Evolutionary conservation across 176 grass and related monocot species (phyloP), one percentile per base, ranked within the genome.

Genomic region (Secale cereale): DNA sequence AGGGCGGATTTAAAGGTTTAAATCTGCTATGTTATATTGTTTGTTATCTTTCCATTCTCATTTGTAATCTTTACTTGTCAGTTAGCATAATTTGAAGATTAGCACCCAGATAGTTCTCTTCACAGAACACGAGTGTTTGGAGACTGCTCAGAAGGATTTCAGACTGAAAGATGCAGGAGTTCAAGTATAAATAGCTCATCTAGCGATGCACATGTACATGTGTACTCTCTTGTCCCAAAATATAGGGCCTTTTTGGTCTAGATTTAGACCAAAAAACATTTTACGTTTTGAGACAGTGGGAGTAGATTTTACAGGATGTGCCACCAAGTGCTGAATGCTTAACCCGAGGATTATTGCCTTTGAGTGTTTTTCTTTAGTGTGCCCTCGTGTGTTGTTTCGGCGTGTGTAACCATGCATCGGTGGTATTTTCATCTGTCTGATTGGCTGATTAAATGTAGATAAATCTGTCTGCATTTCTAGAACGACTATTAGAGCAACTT

Each of bases 61-160:
- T 66, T 70, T 81, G 70, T 89, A 85, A 48, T 85, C 54, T 35
- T 36, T 68, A 57, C 43, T 57, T 46, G 35, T 12, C 74, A 23
- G 45, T 52, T 54, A 30, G 59, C 10, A 33, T 43, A 75, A 88
- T 88, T 27, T 88, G 66, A 19, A 74, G 65, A 74, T 4, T 65
- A 65, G 40, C 66, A 57, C 22, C 45, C 8, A 62, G 10, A 22
- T 36, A 65, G 37, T 48, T 35, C 10, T 87, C 33, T 20, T 39
- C 2, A 10, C 19, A 67, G 79, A 69, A 69, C 65, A 65, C 2
- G 15, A 65, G 3, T 17, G 9, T 79, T 41, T 20, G 50, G 20
- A 10, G 8, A 80, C 28, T 48, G 41, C 71, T 57, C 19, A 8
- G 64, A 54, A 64, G 6, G 37, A 63, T 63, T 48, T 48, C n/a